Conservation (phyloP, 2,329 filamentous ascomycete species). For the Raffaelea albimanens region DNA sequence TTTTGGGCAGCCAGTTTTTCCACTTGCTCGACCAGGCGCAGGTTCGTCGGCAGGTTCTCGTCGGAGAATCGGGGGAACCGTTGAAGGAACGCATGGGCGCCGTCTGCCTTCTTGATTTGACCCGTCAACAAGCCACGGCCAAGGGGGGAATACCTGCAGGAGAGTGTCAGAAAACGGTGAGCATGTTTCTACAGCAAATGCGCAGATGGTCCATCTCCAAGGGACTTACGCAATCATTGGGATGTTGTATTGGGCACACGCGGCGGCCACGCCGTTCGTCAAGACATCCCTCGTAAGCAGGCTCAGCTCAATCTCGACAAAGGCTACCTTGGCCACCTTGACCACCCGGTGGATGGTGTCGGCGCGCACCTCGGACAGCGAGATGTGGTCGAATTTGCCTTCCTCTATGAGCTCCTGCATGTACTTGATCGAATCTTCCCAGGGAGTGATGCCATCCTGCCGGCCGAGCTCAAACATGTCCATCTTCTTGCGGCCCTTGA, state of each 20-base stretch:
- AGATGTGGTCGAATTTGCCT: slow-evolving; percentile 31
- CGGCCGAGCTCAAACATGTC: slow-evolving; percentile 53
- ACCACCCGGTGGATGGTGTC: slow-evolving; percentile 38
- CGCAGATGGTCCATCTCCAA: too few relatives aligned
- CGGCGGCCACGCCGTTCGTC: slow-evolving; percentile 38
- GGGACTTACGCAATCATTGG: slow-evolving; percentile 41
- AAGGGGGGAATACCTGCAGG: neutral
- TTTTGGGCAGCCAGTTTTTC: slow-evolving; percentile 36
- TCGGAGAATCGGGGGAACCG: slow-evolving; percentile 34
- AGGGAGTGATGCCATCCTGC: slow-evolving; percentile 39
- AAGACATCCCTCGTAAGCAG: slow-evolving; percentile 38
- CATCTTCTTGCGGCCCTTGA: slow-evolving; percentile 44
- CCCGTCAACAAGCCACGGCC: slow-evolving; percentile 33
- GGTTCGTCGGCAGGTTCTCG: slow-evolving; percentile 42
- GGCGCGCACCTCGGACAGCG: slow-evolving; percentile 36
- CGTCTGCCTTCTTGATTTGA: slow-evolving; percentile 25
- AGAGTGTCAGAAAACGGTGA: neutral
- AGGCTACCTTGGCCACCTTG: slow-evolving; percentile 29
- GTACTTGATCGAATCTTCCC: slow-evolving; percentile 32
- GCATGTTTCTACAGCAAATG: too few relatives aligned
- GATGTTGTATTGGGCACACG: slow-evolving; percentile 42
- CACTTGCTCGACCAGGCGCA: slow-evolving; percentile 37
- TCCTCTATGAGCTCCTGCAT: slow-evolving; percentile 41
- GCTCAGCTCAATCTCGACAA: slow-evolving; percentile 46
- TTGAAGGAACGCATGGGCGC: slow-evolving; percentile 31